Conservation (phyloP, 495 filamentous ascomycete species). For the Cercophora samala region DNA sequence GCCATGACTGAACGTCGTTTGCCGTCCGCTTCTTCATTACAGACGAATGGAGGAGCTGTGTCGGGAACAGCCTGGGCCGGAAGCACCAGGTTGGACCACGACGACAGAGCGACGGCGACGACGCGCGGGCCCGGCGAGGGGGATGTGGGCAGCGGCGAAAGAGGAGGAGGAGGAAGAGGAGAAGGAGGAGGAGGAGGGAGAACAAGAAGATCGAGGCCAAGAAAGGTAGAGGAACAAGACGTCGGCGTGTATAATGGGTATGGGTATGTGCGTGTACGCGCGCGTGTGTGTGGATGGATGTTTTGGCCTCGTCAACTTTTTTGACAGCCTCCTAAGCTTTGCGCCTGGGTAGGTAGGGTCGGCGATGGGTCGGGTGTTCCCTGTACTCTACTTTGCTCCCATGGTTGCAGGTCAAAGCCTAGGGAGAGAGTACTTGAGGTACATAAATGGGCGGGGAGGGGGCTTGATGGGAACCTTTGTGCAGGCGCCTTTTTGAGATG, state of each 20-base stretch:
- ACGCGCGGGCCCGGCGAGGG: slow-evolving; percentile 8
- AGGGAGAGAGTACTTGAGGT: slow-evolving; percentile 36
- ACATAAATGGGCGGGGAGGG: slow-evolving; percentile 30
- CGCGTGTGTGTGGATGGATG: slow-evolving; percentile 7
- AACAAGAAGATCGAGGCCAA: slow-evolving; percentile 15
- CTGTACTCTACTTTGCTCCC: slow-evolving; percentile 29
- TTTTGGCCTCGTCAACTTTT: slow-evolving; percentile 20
- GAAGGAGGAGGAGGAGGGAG: slow-evolving; percentile 9
- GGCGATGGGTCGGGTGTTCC: slow-evolving; percentile 20
- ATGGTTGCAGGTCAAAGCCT: slow-evolving; percentile 28
- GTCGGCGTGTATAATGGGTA: background rate
- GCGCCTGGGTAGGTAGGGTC: slow-evolving; percentile 15
- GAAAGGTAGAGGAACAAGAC: slow-evolving; percentile 7
- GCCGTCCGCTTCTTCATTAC: slow-evolving; percentile 37
- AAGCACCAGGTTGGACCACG: slow-evolving; percentile 30
- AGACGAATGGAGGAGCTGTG: slow-evolving; percentile 13
- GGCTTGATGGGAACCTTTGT: slow-evolving; percentile 22
- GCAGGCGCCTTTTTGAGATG: slow-evolving; percentile 23
- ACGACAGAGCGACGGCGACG: slow-evolving; percentile 20
- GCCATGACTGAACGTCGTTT: slow-evolving; percentile 35
- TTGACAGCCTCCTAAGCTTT: slow-evolving; percentile 17
- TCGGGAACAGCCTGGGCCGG: slow-evolving; percentile 31
- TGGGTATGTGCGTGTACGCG: too few species aligned
- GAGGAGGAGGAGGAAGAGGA: slow-evolving; percentile 8
- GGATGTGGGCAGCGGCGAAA: slow-evolving; percentile 1